Conservation (phyloP, 768 basidiomycete genomes). For the Galerina marginata region DNA sequence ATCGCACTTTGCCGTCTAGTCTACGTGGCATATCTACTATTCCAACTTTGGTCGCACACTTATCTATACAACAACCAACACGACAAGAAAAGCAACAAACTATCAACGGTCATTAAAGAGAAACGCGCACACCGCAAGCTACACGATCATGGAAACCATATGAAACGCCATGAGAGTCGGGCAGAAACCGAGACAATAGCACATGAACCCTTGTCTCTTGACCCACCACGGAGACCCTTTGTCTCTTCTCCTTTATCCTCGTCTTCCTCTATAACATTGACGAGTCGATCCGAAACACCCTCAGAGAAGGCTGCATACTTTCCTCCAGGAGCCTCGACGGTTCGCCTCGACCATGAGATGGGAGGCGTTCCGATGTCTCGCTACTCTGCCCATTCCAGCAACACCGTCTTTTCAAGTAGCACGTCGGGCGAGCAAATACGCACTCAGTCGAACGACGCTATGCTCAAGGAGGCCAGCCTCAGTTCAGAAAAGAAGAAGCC, state of each 20-base stretch:
- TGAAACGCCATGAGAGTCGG: constrained; percentile 3
- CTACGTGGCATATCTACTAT: constrained; percentile 72
- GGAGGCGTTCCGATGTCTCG: constrained; percentile 22
- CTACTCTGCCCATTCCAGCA: constrained; percentile 14
- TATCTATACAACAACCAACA: constrained; percentile 63
- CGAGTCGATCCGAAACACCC: constrained; percentile 17
- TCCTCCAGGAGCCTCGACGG: constrained; percentile 10
- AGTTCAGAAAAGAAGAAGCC: constrained; percentile 44
- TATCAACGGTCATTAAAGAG: constrained; percentile 40
- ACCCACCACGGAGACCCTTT: constrained; percentile 23
- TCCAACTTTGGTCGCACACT: constrained; percentile 82
- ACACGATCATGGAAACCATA: constrained; percentile 10
- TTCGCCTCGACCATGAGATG: constrained; percentile 10
- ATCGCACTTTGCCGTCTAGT: constrained; percentile 44
- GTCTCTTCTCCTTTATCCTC: constrained; percentile 20
- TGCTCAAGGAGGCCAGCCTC: not conserved
- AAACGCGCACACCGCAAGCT: constrained; percentile 31
- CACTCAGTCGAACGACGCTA: not conserved
- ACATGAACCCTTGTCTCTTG: constrained; percentile 12
- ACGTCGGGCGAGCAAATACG: constrained; percentile 1
- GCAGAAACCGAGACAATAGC: constrained; percentile 7
- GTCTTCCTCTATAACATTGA: constrained; percentile 20
- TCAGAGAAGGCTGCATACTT: constrained; percentile 12
- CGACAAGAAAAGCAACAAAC: constrained; percentile 47
- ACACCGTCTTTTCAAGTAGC: constrained; percentile 11